Percentiles rank a stretch among this genome's conserved stretches.
phyloP scores from a whole-genome alignment of 495 filamentous ascomycete genomes.

The Haplographium delicatum region DNA sequence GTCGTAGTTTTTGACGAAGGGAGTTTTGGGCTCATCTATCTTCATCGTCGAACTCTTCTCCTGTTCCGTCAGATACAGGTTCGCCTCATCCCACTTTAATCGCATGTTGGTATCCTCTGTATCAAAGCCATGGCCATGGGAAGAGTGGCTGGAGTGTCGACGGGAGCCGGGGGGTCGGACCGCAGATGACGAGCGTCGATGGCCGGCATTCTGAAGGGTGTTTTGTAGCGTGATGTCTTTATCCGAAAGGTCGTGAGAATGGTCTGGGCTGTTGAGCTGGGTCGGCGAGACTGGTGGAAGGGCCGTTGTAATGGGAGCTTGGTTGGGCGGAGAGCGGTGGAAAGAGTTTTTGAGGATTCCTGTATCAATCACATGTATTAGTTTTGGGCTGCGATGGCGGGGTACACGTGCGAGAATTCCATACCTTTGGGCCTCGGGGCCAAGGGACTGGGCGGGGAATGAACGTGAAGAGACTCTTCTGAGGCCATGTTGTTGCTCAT shows the following conservation, averaged over 20 bases:
- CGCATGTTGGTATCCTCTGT: slow-evolving; percentile 59
- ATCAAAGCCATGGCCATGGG: slow-evolving; percentile 38
- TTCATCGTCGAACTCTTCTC: slow-evolving; percentile 96
- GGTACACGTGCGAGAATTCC: slow-evolving; percentile 2
- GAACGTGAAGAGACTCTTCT: slow-evolving; percentile 21
- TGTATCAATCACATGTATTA: too few relatives aligned
- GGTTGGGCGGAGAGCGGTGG: slow-evolving; percentile 49
- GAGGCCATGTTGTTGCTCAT: slow-evolving; percentile 17
- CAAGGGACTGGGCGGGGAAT: slow-evolving; percentile 38
- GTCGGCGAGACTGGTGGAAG: slow-evolving; percentile 40
- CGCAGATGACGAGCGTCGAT: slow-evolving; percentile 74
- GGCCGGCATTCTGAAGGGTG: slow-evolving; percentile 89
- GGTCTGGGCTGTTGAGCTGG: slow-evolving; percentile 17
- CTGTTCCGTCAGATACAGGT: slow-evolving; percentile 92
- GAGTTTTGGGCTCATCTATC: slow-evolving; percentile 97
- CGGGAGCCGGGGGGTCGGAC: slow-evolving; percentile 55
- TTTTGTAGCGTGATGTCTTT: slow-evolving; percentile 91
- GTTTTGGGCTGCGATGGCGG: not conserved
- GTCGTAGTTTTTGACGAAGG: slow-evolving; percentile 87
- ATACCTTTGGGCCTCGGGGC: slow-evolving; percentile 74
- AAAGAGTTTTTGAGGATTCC: slow-evolving; percentile 94
- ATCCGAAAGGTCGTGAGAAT: slow-evolving; percentile 48
- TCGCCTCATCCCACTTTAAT: slow-evolving; percentile 97
- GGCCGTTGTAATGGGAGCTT: slow-evolving; percentile 30
- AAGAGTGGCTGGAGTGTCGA: slow-evolving; percentile 64